These are phyloP conservation scores for Vigna reflexopilosa DNA, from an alignment of 306 rosid species.

Conservation along the genomic window DNA sequence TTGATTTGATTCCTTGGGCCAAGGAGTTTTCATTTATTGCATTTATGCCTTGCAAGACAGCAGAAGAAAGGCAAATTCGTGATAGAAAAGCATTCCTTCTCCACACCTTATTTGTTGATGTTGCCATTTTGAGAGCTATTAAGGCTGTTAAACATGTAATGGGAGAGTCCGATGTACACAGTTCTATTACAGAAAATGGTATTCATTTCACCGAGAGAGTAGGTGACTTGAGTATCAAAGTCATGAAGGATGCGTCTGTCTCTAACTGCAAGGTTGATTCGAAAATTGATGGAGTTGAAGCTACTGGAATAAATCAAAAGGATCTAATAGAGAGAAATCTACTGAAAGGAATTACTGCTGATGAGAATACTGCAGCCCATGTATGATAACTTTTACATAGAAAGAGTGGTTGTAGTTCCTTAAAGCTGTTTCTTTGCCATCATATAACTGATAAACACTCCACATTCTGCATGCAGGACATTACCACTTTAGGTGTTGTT, in stretches of 20 bases:
- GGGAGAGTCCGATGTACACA: conserved; percentile 43
- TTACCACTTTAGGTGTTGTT: background rate
- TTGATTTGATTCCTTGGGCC: conserved; percentile 77
- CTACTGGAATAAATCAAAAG: conserved; percentile 60
- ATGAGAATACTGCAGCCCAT: background rate
- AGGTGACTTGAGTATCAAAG: conserved; percentile 67
- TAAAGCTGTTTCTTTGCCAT: background rate
- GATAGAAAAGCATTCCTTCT: conserved; percentile 77
- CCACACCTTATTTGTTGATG: conserved; percentile 76
- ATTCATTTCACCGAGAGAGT: conserved; percentile 52
- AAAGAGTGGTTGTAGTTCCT: background rate
- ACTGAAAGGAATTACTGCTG: conserved; percentile 57
- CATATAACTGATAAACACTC: background rate
- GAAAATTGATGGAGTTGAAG: conserved; percentile 74
- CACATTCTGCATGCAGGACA: background rate
- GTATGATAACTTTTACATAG: background rate
- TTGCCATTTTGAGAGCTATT: conserved; percentile 74
- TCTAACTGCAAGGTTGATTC: conserved; percentile 76
- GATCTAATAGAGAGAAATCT: conserved; percentile 65
- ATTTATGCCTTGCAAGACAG: conserved; percentile 78
- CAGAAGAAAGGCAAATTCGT: conserved; percentile 79
- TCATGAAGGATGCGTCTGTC: conserved; percentile 65
- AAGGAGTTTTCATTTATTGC: conserved; percentile 69
- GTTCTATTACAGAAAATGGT: conserved; percentile 45
- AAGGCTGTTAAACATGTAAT: conserved; percentile 59